Conservation (phyloP, 2,329 filamentous ascomycete genomes). For the Calonectria ilicicola region DNA sequence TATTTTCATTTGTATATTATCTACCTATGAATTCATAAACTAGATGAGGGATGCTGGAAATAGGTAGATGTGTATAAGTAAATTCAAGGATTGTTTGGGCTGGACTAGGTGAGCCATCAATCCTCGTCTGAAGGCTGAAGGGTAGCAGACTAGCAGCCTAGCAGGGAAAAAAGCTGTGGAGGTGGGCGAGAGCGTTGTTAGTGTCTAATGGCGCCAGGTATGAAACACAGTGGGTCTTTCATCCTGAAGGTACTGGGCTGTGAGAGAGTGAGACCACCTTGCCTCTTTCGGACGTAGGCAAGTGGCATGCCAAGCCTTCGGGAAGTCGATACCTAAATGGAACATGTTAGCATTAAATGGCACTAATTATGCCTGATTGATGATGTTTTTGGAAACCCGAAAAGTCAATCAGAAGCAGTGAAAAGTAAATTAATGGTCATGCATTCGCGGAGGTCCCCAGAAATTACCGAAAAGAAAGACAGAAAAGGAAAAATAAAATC, state of each 20-base stretch:
- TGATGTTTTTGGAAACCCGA: not conserved
- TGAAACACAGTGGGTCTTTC: constrained; percentile 40
- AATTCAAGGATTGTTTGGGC: too few species aligned
- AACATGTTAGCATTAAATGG: not conserved
- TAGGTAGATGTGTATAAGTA: too few species aligned
- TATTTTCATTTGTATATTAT: too few species aligned
- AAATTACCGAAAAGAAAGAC: not conserved
- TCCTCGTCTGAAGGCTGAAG: not conserved
- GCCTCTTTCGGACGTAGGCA: constrained; percentile 23
- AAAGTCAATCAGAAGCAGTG: not conserved
- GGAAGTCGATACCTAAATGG: not conserved
- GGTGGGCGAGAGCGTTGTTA: constrained; percentile 1
- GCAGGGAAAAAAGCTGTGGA: constrained; percentile 4
- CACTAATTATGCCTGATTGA: not conserved
- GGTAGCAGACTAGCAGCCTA: not conserved
- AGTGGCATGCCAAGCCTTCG: constrained; percentile 4
- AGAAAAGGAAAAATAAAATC: not conserved
- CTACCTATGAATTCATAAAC: too few species aligned
- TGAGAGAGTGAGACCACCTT: constrained; percentile 26
- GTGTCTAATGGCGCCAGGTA: constrained; percentile 27
- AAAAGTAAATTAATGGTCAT: not conserved
- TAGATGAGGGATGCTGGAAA: too few species aligned
- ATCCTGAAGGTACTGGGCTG: constrained; percentile 10
- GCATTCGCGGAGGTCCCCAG: not conserved
- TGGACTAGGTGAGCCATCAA: not conserved